Conservation (phyloP, 2,329 filamentous ascomycete species). For the Trichoderma hamatum region DNA sequence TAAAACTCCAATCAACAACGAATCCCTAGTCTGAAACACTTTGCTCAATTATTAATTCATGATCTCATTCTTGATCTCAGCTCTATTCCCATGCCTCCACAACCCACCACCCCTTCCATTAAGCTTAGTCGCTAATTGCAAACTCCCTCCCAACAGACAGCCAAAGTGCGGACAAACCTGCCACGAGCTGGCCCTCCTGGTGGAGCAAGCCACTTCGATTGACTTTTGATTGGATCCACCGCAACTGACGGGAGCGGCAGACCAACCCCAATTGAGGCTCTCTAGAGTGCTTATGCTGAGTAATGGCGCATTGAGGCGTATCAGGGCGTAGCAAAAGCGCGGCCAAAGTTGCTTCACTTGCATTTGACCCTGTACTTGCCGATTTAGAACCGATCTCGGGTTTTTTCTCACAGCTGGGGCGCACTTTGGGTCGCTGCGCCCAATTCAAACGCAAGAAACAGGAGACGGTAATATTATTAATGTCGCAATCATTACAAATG, state of each 20-base stretch:
- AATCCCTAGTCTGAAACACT: not conserved
- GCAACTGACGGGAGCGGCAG: not conserved
- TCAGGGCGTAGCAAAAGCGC: not conserved
- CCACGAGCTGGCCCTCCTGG: not conserved
- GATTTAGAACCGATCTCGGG: not conserved
- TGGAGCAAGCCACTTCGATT: not conserved
- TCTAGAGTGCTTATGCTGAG: not conserved
- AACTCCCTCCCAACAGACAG: not conserved
- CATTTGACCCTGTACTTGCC: not conserved
- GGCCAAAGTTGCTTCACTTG: constrained; percentile 15
- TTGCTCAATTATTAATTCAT: constrained; percentile 1
- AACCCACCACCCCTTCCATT: no score
- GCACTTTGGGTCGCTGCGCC: not conserved
- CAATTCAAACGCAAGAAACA: not conserved
- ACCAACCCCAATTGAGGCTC: not conserved
- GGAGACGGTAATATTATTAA: not conserved
- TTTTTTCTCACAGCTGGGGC: not conserved
- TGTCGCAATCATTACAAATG: not conserved
- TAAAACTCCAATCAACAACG: not conserved
- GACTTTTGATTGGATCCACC: not conserved
- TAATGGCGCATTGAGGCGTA: not conserved
- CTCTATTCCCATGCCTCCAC: not conserved
- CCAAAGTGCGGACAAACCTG: constrained; percentile 17
- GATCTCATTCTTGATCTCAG: no score
- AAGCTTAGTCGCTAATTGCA: not conserved